These are phyloP conservation scores for Acanthamoeba lugdunensis DNA, from an alignment of 208 protist genomes.

Conservation along the genomic window DNA sequence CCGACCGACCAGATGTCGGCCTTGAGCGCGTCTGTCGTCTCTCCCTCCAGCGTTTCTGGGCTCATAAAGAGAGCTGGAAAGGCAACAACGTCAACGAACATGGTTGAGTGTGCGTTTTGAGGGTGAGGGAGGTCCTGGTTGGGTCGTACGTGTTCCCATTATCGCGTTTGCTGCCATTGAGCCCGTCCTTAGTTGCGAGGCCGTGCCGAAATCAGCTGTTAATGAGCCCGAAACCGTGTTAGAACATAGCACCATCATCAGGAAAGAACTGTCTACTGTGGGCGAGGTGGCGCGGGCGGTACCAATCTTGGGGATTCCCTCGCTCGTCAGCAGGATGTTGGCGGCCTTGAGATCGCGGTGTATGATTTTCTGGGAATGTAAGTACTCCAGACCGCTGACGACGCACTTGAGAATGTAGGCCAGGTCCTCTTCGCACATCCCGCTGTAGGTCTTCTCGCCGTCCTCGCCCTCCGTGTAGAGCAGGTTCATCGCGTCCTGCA, in stretches of 20 bases:
- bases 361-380: conserved; percentile 15
- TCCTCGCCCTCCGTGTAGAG: background rate
- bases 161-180: background rate
- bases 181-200: background rate
- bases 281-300: background rate
- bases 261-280: too few species aligned
- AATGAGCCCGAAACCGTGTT: too few species aligned
- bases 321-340: background rate
- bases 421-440: background rate
- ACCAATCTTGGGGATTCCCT: background rate
- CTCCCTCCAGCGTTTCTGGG: conserved; percentile 59
- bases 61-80: conserved; percentile 51
- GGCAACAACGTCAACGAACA: too few species aligned
- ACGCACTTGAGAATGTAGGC: background rate
- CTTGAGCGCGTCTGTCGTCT: conserved; percentile 48
- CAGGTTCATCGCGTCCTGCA: background rate
- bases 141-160: background rate
- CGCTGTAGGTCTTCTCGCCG: background rate
- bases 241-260: too few species aligned
- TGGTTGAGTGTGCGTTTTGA: background rate
- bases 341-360: background rate
- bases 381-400: background rate
- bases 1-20: conserved; percentile 58
- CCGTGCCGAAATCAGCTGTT: background rate
- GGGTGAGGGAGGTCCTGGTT: background rate